Conservation (phyloP, 2,329 filamentous ascomycete species). For the Alternaria sp. region DNA sequence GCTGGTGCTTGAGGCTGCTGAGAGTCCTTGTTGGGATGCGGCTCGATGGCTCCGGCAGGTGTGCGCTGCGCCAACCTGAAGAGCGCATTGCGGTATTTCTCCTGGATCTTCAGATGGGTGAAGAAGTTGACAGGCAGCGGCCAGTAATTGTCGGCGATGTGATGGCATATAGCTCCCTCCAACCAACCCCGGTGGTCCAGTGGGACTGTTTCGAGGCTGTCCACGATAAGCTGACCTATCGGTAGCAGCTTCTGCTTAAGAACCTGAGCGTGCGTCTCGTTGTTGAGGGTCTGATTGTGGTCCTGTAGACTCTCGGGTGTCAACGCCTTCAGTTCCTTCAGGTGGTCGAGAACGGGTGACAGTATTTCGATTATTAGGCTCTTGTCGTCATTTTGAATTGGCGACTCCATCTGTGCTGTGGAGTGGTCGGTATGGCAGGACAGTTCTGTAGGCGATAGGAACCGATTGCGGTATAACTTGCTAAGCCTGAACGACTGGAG, state of each 20-base stretch:
- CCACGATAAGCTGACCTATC: constrained; percentile 20
- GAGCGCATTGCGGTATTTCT: constrained; percentile 21
- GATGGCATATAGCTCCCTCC: constrained; percentile 23
- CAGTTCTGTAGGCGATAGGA: not conserved
- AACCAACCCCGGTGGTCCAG: constrained; percentile 1
- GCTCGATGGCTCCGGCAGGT: not conserved
- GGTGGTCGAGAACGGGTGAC: constrained; percentile 5
- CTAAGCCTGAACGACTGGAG: not conserved
- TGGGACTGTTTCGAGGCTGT: not conserved
- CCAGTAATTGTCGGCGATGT: constrained; percentile 26
- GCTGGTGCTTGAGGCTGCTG: not conserved
- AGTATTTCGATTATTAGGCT: constrained; percentile 8
- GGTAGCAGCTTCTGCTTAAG: constrained; percentile 22
- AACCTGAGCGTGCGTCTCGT: constrained; percentile 19
- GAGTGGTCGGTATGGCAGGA: not conserved
- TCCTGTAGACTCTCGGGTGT: constrained; percentile 16
- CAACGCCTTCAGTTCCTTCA: constrained; percentile 16
- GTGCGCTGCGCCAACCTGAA: not conserved
- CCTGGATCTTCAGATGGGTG: constrained; percentile 18
- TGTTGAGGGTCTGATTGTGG: constrained; percentile 1
- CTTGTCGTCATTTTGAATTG: not conserved
- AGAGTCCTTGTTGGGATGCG: not conserved
- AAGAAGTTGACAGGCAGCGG: constrained; percentile 14
- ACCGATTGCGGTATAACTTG: not conserved
- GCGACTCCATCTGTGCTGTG: not conserved